Conservation (phyloP, 2,329 filamentous ascomycete genomes). For the Shiraia sp. region DNA sequence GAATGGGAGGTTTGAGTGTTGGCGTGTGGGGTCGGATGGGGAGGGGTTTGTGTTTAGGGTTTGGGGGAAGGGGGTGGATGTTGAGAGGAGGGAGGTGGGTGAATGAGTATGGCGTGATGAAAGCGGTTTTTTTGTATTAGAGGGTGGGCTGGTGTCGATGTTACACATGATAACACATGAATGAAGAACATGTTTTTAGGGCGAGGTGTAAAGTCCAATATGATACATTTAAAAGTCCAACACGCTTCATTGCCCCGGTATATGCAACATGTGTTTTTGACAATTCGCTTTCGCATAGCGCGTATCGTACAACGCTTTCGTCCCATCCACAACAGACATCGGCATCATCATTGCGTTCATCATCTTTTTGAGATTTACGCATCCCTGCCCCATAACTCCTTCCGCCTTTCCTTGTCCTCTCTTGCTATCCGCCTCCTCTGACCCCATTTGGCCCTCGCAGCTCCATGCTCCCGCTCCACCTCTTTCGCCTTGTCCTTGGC, state of each 20-base stretch:
- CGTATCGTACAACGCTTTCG: too few species aligned
- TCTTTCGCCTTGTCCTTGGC: slow-evolving; percentile 45
- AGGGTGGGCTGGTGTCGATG: too few species aligned
- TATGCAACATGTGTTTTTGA: too few species aligned
- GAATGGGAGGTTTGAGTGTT: slow-evolving; percentile 41
- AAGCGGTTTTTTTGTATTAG: too few species aligned
- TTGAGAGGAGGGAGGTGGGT: slow-evolving; percentile 13
- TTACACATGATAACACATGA: too few species aligned
- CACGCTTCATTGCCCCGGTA: not conserved
- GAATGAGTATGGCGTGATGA: not conserved
- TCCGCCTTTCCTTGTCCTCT: slow-evolving; percentile 63
- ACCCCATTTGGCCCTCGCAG: slow-evolving; percentile 64
- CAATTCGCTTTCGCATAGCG: too few species aligned
- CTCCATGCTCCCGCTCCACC: slow-evolving; percentile 55
- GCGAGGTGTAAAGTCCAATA: not conserved
- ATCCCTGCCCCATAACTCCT: slow-evolving; percentile 64
- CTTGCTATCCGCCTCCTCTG: slow-evolving; percentile 61
- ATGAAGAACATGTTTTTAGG: not conserved
- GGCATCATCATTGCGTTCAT: not conserved
- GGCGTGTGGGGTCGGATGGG: slow-evolving; percentile 25
- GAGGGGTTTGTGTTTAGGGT: slow-evolving; percentile 36
- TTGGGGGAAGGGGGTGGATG: slow-evolving; percentile 13
- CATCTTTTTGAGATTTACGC: slow-evolving; percentile 43
- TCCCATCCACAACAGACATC: too few species aligned
- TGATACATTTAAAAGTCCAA: not conserved